phyloP scores from a whole-genome alignment of 2,329 filamentous ascomycete genomes.

The Aspergillus sp. region DNA sequence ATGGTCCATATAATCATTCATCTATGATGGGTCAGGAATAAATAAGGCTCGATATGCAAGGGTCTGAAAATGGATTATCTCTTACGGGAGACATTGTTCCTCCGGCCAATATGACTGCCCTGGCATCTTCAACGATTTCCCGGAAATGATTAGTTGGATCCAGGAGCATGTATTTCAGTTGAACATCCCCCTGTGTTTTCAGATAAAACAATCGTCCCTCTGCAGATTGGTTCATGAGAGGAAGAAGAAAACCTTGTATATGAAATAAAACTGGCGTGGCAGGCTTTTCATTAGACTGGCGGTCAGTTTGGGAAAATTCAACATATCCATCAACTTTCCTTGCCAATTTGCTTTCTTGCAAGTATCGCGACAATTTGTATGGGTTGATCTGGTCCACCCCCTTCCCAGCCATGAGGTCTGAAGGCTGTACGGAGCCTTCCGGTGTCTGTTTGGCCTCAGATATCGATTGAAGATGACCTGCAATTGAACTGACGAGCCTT shows the following conservation, averaged over 20 bases:
- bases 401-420: slow-evolving; percentile 71
- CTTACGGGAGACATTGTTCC: slow-evolving; percentile 88
- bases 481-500: slow-evolving; percentile 74
- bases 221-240: slow-evolving; percentile 77
- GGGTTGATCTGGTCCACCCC: slow-evolving; percentile 94
- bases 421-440: slow-evolving; percentile 67
- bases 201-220: slow-evolving; percentile 59
- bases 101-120: slow-evolving; percentile 84
- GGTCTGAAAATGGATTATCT: slow-evolving; percentile 7
- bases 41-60: slow-evolving; percentile 6
- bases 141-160: slow-evolving; percentile 90
- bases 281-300: slow-evolving; percentile 18
- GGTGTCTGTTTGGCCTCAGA: slow-evolving; percentile 33
- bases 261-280: slow-evolving; percentile 56
- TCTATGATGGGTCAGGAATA: slow-evolving; percentile 37
- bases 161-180: slow-evolving; percentile 78
- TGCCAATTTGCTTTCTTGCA: slow-evolving; percentile 87
- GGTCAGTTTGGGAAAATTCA: slow-evolving; percentile 52
- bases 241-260: slow-evolving; percentile 65
- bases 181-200: slow-evolving; percentile 46
- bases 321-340: slow-evolving; percentile 92
- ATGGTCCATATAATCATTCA: slow-evolving; percentile 82
- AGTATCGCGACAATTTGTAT: slow-evolving; percentile 79
- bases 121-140: slow-evolving; percentile 75
- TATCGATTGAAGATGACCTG: slow-evolving; percentile 60